A percentile compares a stretch with the other conserved stretches of the same genome.
phyloP scores from a whole-genome alignment of 768 basidiomycete species.

The Kwoniella sp. region DNA sequence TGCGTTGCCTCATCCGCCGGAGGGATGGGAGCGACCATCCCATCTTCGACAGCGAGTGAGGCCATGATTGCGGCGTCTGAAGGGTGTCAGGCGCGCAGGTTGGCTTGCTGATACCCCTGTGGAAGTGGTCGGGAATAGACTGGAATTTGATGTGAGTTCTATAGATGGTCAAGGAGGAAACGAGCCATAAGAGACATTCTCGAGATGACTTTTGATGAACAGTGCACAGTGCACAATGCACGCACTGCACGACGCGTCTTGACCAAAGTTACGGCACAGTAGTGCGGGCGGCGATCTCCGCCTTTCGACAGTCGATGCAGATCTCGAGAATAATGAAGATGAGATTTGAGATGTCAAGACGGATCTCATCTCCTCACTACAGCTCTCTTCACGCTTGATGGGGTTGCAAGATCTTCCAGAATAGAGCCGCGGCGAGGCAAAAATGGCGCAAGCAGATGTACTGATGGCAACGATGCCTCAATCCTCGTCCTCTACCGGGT shows the following conservation, averaged over 20 bases:
- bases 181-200: not conserved
- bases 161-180: not conserved
- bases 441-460: slow-evolving; percentile 31
- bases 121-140: no score
- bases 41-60: slow-evolving; percentile 22
- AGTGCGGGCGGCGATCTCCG: no score
- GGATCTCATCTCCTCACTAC: no score
- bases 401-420: no score
- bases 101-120: not conserved
- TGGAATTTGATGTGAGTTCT: not conserved
- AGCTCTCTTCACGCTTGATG: no score
- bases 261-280: no score
- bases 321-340: no score
- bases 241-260: no score
- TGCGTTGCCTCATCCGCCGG: slow-evolving; percentile 9
- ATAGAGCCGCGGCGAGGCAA: no score
- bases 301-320: no score
- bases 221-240: slow-evolving; percentile 1
- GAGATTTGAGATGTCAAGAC: no score
- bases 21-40: slow-evolving; percentile 8
- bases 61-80: slow-evolving; percentile 8
- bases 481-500: slow-evolving; percentile 20
- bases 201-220: not conserved
- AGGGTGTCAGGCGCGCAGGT: no score
- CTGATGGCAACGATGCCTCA: slow-evolving; percentile 34